Evolutionary conservation across 805 yeast species (phyloP), one percentile per base, ranked within the genome.

Genomic region (Hanseniaspora nectarophila): DNA sequence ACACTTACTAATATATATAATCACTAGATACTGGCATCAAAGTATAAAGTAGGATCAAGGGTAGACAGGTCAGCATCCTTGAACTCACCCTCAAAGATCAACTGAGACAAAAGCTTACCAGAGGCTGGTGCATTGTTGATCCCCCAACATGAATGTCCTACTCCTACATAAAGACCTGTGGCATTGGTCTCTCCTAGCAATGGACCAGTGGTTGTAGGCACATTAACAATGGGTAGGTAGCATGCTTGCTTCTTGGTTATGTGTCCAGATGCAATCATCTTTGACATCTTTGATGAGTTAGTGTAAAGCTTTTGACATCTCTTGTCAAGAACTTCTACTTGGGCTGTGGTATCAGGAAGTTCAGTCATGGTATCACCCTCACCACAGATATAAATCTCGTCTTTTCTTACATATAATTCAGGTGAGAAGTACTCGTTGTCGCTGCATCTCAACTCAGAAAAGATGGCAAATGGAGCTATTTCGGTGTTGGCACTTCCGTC

Each of bases 101-200:
- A 61, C 67, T 90, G 97, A 57, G 95, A 80, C 81, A 90, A 75
- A 35, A 92, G 74, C 62, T 86, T 80, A n/a, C 98, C 98, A 0
- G 97, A 89, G 4, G 85, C 97, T 0, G 97, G 97, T 0, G 96
- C 96, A 66, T 92, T 90, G 69, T 90, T 92, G 56, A 90, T 92
- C 21, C 98, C 98, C 98, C 98, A 90, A 68, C 97, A 92, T 15
- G 95, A 84, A 67, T 90, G 98, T 0, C 97, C 98, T 15, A 90
- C 78, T 2, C 96, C 95, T 53, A 90, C 66, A 59, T 71, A 84
- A 55, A 90, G 70, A 55, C 81, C 80, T 21, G 76, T 78, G 7
- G 89, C 94, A 61, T 88, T 88, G 0, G 97, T 90, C 60, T 85
- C 90, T 43, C 98, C 98, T 59, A 90, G 81, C 51, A 92, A 71